phyloP scores from a whole-genome alignment of 352 stramenopile genomes.

The Phytophthora capsici region DNA sequence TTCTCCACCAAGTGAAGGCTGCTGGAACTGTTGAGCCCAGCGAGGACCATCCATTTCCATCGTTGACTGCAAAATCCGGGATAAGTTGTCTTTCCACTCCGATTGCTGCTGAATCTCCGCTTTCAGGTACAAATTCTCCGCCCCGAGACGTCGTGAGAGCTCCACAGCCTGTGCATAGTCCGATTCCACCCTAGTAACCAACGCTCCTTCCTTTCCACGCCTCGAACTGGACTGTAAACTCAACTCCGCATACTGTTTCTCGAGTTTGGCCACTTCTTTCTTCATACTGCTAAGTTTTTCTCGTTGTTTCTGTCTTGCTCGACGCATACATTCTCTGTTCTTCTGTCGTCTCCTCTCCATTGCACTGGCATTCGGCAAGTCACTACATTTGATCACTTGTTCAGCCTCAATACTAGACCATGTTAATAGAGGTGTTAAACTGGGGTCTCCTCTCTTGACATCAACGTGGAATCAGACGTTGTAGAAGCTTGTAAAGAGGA shows the following conservation, averaged over 20 bases:
- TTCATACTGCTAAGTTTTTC: conserved; percentile 44
- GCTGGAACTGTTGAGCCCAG: conserved; percentile 23
- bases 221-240: conserved; percentile 10
- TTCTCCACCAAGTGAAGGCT: conserved; percentile 10
- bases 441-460: too few relatives aligned
- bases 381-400: conserved; percentile 22
- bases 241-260: conserved; percentile 43
- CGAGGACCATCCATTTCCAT: conserved; percentile 18
- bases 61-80: conserved; percentile 36
- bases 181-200: not conserved
- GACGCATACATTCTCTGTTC: conserved; percentile 55
- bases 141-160: conserved; percentile 33
- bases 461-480: not conserved
- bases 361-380: conserved; percentile 29
- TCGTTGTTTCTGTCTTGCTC: conserved; percentile 43
- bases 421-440: not conserved
- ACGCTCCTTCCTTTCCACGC: not conserved
- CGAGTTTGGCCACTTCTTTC: conserved; percentile 36
- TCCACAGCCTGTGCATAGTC: conserved; percentile 37
- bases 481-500: not conserved
- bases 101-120: conserved; percentile 44
- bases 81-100: conserved; percentile 39
- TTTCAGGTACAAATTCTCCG: conserved; percentile 53
- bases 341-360: conserved; percentile 45
- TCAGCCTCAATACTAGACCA: conserved; percentile 3